These are phyloP conservation scores for Ogataea pilisensis DNA, from an alignment of 805 yeast genomes.

Conservation along the genomic window DNA sequence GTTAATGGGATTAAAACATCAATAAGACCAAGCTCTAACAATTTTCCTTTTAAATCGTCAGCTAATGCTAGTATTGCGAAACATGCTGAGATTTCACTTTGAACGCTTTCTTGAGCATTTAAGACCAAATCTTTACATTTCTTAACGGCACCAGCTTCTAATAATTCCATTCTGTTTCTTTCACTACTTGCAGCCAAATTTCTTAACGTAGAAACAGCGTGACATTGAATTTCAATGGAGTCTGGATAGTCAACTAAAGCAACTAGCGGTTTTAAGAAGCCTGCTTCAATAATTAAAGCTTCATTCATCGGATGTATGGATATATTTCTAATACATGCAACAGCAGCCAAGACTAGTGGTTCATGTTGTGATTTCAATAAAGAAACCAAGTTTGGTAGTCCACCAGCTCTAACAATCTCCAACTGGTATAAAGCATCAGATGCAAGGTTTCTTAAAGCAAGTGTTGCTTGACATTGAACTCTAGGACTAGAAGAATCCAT, in stretches of 20 bases:
- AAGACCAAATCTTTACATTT: conserved; percentile 87
- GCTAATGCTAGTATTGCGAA: conserved; percentile 95
- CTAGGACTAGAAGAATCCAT: conserved; percentile 94
- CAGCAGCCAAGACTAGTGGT: conserved; percentile 92
- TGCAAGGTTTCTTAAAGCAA: conserved; percentile 92
- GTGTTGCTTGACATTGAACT: conserved; percentile 97
- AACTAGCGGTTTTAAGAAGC: conserved; percentile 89
- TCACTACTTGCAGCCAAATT: conserved; percentile 95
- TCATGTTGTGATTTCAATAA: conserved; percentile 85
- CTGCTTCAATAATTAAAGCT: conserved; percentile 93
- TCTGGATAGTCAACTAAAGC: conserved; percentile 77
- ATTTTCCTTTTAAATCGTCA: conserved; percentile 83
- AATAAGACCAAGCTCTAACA: conserved; percentile 78
- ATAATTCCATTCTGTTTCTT: conserved; percentile 82
- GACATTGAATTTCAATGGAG: conserved; percentile 96
- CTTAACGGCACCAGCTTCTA: conserved; percentile 93
- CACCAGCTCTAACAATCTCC: conserved; percentile 94
- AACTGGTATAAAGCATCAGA: conserved; percentile 94
- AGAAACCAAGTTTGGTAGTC: conserved; percentile 88
- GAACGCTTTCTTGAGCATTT: conserved; percentile 84
- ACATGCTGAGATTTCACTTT: conserved; percentile 94
- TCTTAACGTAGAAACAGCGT: conserved; percentile 92
- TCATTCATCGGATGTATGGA: conserved; percentile 96
- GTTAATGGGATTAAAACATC: conserved; percentile 92
- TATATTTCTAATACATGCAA: conserved; percentile 95